phyloP scores from a whole-genome alignment of 495 filamentous ascomycete species.

The Talaromyces trachyspermus region DNA sequence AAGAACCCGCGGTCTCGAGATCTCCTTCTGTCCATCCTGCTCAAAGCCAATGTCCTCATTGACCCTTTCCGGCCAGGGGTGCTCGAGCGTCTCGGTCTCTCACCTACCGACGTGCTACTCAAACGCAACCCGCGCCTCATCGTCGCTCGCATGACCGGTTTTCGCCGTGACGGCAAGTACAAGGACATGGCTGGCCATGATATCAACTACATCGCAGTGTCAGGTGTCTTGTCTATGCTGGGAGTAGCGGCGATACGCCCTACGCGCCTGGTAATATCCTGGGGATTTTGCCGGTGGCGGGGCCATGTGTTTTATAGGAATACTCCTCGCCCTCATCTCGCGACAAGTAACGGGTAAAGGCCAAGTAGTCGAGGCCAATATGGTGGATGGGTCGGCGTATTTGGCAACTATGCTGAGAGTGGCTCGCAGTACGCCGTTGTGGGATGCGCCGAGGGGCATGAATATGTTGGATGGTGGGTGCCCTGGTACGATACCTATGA shows the following conservation, averaged over 20 bases:
- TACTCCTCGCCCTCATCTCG: slow-evolving; percentile 37
- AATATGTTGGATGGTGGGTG: slow-evolving; percentile 79
- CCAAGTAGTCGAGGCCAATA: slow-evolving; percentile 89
- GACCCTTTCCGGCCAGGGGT: slow-evolving; percentile 91
- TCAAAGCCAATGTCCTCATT: slow-evolving; percentile 68
- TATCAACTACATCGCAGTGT: slow-evolving; percentile 92
- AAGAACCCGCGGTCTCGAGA: slow-evolving; percentile 54
- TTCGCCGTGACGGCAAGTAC: slow-evolving; percentile 79
- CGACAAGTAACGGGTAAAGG: slow-evolving; percentile 53
- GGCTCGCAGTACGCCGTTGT: slow-evolving; percentile 46
- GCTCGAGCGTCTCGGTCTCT: slow-evolving; percentile 73
- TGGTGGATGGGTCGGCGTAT: slow-evolving; percentile 85
- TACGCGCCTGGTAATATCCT: slow-evolving; percentile 76
- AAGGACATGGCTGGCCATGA: slow-evolving; percentile 90
- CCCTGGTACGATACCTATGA: slow-evolving; percentile 87
- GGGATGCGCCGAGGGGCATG: slow-evolving; percentile 56
- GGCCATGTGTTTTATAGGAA: slow-evolving; percentile 59
- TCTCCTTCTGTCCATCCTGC: slow-evolving; percentile 58
- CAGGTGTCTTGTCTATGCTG: slow-evolving; percentile 69
- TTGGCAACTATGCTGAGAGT: slow-evolving; percentile 70
- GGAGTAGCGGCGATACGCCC: slow-evolving; percentile 62
- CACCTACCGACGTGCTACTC: slow-evolving; percentile 52
- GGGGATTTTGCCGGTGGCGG: slow-evolving; percentile 91
- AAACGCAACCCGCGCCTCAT: slow-evolving; percentile 69
- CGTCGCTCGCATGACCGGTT: slow-evolving; percentile 80